Evolutionary conservation across 192 early-diverging fungal genomes (phyloP).

Genomic region (Phlyctochytrium planicorne): DNA sequence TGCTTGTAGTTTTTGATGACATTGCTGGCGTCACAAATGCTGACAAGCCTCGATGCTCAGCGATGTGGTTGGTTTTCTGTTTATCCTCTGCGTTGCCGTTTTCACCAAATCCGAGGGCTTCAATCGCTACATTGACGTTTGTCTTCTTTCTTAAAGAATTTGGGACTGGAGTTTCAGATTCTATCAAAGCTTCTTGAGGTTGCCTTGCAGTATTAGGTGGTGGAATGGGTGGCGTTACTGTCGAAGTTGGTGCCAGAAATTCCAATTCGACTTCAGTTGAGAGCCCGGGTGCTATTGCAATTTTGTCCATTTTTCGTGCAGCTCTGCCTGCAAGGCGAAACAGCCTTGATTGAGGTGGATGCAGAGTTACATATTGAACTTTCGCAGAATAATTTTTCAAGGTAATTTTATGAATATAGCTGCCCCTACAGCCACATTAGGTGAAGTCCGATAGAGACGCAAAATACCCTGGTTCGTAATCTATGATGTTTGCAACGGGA

Average conservation of each 20-base stretch:
- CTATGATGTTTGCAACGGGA: conserved; percentile 22
- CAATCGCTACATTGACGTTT: too few relatives aligned
- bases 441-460: neutral
- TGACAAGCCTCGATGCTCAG: too few relatives aligned
- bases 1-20: too few relatives aligned
- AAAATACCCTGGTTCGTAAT: conserved; percentile 38
- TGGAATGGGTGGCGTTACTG: neutral
- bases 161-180: too few relatives aligned
- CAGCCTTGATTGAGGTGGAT: conserved; percentile 19
- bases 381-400: conserved; percentile 35
- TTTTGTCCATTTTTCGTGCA: conserved; percentile 1
- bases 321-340: conserved; percentile 28
- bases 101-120: too few relatives aligned
- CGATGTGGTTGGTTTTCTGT: too few relatives aligned
- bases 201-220: conserved; percentile 6
- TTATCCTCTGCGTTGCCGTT: too few relatives aligned
- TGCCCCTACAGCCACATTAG: neutral
- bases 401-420: conserved; percentile 11
- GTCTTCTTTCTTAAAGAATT: too few relatives aligned
- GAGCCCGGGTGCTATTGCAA: conserved; percentile 34
- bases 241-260: conserved; percentile 15
- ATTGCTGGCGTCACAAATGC: too few relatives aligned
- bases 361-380: conserved; percentile 27
- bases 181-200: too few relatives aligned
- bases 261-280: conserved; percentile 23